These are phyloP conservation scores for Diaporthe citri DNA, from an alignment of 2,329 filamentous ascomycete genomes.

Conservation along the genomic window DNA sequence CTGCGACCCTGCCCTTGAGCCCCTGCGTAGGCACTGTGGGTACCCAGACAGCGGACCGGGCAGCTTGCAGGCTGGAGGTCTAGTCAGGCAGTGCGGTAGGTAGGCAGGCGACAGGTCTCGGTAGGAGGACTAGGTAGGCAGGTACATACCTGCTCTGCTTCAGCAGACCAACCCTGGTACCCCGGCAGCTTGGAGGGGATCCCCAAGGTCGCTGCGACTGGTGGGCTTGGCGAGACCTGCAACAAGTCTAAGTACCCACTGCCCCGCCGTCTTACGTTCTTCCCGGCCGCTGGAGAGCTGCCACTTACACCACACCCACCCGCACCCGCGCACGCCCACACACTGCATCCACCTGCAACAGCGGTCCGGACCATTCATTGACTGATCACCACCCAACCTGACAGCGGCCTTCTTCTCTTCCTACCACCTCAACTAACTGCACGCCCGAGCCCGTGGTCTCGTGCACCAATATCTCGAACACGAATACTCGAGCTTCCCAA, in stretches of 20 bases:
- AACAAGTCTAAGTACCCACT: slow-evolving; percentile 30
- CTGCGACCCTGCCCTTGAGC: slow-evolving; percentile 22
- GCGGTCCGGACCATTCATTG: slow-evolving; percentile 28
- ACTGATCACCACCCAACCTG: slow-evolving; percentile 26
- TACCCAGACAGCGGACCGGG: not conserved
- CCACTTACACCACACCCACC: slow-evolving; percentile 15
- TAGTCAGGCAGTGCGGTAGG: slow-evolving; percentile 8
- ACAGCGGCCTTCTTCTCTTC: slow-evolving; percentile 20
- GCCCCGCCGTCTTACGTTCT: slow-evolving; percentile 26
- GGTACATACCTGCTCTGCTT: not conserved
- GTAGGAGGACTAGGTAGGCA: not conserved
- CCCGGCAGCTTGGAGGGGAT: slow-evolving; percentile 23
- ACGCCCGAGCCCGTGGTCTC: not conserved
- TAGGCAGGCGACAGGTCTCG: not conserved
- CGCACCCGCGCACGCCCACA: not conserved
- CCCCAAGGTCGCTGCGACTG: slow-evolving; percentile 30
- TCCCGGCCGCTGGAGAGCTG: slow-evolving; percentile 8
- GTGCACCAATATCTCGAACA: not conserved
- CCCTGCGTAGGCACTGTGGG: slow-evolving; percentile 26
- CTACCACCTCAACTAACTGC: slow-evolving; percentile 4
- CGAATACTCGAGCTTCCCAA: not conserved
- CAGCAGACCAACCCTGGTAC: slow-evolving; percentile 12
- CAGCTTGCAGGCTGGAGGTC: not conserved
- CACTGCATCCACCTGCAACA: slow-evolving; percentile 23
- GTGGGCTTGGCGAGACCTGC: slow-evolving; percentile 25